phyloP scores from a whole-genome alignment of 2,329 filamentous ascomycete genomes.

The Monosporascus sp. region DNA sequence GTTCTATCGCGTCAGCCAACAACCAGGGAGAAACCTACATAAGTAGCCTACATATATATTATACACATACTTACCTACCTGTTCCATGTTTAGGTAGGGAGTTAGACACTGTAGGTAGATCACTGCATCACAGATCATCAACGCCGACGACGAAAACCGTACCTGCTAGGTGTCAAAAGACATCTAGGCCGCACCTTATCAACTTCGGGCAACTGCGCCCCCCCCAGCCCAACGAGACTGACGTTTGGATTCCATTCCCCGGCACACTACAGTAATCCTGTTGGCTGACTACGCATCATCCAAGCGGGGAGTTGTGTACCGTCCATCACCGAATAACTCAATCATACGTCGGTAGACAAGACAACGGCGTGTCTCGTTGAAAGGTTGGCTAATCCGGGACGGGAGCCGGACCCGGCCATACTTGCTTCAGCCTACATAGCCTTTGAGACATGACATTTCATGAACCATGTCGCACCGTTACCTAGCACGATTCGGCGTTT shows the following conservation, averaged over 20 bases:
- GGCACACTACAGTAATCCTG: not conserved
- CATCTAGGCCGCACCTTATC: not conserved
- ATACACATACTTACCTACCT: no score
- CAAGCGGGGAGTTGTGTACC: not conserved
- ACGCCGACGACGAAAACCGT: no score
- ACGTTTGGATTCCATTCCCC: not conserved
- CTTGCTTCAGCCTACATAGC: not conserved
- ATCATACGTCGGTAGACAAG: not conserved
- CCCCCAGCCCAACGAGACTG: not conserved
- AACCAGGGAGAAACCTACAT: no score
- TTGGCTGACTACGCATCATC: not conserved
- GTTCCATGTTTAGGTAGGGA: no score
- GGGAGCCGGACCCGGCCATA: not conserved
- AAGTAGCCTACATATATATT: no score
- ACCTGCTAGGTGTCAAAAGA: no score
- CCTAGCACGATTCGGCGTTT: not conserved
- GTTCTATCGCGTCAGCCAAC: no score
- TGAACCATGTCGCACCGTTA: not conserved
- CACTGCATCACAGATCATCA: no score
- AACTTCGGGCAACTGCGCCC: not conserved
- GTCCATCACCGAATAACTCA: not conserved
- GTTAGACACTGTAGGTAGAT: no score
- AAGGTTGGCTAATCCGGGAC: not conserved
- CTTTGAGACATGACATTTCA: not conserved
- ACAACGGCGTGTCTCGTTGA: not conserved